These are phyloP conservation scores for Xerocomus nothofagi DNA, from an alignment of 1,284 basidiomycete species.

Conservation along the genomic window DNA sequence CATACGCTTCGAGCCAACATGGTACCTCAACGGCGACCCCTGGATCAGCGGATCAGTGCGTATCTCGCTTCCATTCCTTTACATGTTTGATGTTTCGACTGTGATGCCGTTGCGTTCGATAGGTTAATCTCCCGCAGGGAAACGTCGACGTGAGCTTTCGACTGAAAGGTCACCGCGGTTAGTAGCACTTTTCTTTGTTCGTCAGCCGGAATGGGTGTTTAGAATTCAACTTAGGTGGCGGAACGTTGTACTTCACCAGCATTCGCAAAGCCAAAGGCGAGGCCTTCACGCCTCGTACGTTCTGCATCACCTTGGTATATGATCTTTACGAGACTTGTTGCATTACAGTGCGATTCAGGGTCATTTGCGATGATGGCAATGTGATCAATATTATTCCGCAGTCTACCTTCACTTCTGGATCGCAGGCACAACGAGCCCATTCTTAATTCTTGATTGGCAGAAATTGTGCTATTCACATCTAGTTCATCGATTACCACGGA, in stretches of 20 bases:
- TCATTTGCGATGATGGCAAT: constrained; percentile 65
- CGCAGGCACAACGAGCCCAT: neutral
- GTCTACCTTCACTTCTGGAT: neutral
- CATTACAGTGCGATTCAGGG: constrained; percentile 62
- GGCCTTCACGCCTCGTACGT: constrained; percentile 67
- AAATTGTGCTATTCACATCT: neutral
- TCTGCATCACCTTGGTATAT: neutral
- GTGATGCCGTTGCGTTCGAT: neutral
- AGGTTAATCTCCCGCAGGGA: constrained; percentile 75
- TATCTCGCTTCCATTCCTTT: constrained; percentile 9
- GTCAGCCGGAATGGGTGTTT: neutral
- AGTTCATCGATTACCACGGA: neutral
- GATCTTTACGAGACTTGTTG: neutral
- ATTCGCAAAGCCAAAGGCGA: constrained; percentile 74
- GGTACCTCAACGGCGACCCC: constrained; percentile 78
- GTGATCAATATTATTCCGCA: constrained; percentile 39
- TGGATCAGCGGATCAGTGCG: constrained; percentile 66
- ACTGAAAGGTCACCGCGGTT: constrained; percentile 69
- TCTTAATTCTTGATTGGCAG: neutral
- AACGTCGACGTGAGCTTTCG: constrained; percentile 76
- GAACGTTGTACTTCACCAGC: constrained; percentile 79
- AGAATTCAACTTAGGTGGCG: constrained; percentile 46
- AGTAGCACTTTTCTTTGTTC: constrained; percentile 11
- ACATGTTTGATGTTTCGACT: neutral
- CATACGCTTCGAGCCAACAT: constrained; percentile 67